These are phyloP conservation scores for Lycium barbarum DNA, from an alignment of 257 asterid species.

Conservation along the genomic window DNA sequence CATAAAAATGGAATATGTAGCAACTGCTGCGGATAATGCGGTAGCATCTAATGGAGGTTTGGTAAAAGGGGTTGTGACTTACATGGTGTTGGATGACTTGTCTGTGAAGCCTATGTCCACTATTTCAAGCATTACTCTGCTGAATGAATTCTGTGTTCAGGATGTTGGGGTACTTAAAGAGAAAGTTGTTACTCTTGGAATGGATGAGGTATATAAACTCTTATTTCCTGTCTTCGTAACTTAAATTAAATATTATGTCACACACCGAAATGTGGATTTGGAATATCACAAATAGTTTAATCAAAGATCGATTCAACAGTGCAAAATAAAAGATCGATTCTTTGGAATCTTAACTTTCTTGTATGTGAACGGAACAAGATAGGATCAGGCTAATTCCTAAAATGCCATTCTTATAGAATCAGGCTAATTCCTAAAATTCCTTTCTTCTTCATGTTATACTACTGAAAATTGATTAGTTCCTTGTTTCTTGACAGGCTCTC, in stretches of 20 bases:
- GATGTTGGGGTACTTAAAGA: conserved; percentile 42
- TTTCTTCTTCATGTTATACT: too few species aligned
- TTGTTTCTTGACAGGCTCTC: not conserved
- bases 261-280: too few species aligned
- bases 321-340: too few species aligned
- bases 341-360: too few species aligned
- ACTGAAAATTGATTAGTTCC: too few species aligned
- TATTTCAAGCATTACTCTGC: conserved; percentile 39
- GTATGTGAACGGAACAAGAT: too few species aligned
- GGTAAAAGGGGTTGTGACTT: conserved; percentile 29
- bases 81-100: conserved; percentile 52
- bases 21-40: not conserved
- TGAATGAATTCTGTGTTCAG: conserved; percentile 33
- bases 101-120: conserved; percentile 45
- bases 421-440: too few species aligned
- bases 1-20: not conserved
- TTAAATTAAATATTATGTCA: too few species aligned
- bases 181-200: conserved; percentile 41
- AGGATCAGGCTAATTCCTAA: too few species aligned
- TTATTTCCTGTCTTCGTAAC: not conserved
- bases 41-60: not conserved
- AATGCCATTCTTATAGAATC: too few species aligned
- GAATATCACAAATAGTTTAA: too few species aligned
- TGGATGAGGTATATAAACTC: conserved; percentile 35
- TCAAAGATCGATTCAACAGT: too few species aligned